Evolutionary conservation across 176 grass and related monocot species (phyloP).

Genomic region (Avena eriantha): DNA sequence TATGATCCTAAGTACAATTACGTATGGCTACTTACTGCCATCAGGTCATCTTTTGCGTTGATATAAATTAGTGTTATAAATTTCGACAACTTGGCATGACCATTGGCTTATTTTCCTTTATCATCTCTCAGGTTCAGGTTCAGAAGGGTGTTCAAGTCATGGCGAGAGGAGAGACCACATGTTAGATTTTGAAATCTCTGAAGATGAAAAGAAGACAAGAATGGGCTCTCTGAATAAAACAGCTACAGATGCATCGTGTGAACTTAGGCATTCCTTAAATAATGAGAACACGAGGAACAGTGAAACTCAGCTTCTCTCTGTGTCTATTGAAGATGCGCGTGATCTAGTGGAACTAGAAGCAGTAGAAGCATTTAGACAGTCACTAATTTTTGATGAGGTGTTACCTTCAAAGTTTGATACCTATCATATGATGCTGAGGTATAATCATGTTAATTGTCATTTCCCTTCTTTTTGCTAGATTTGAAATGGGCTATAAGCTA

Average conservation of each 20-base stretch:
- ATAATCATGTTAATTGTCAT: neutral
- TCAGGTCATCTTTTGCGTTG: neutral
- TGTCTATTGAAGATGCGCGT: constrained; percentile 87
- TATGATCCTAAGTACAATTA: constrained; percentile 22
- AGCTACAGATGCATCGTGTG: constrained; percentile 75
- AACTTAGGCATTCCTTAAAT: too few relatives aligned
- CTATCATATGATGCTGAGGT: constrained; percentile 96
- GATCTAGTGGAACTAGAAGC: constrained; percentile 77
- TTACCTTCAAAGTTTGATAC: constrained; percentile 87
- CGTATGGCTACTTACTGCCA: neutral
- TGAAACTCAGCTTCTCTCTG: too few relatives aligned
- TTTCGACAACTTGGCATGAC: neutral
- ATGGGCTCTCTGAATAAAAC: constrained; percentile 96
- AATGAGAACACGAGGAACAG: too few relatives aligned
- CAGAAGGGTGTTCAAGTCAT: constrained; percentile 75
- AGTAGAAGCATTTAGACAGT: constrained; percentile 82
- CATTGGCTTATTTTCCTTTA: neutral
- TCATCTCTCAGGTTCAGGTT: constrained; percentile 52
- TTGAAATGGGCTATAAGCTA: neutral
- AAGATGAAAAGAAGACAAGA: constrained; percentile 91
- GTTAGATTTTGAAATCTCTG: constrained; percentile 88
- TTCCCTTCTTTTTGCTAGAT: neutral
- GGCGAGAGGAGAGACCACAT: constrained; percentile 73
- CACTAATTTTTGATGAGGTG: constrained; percentile 74
- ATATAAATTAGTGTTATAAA: constrained; percentile 5